phyloP scores from a whole-genome alignment of 108 stramenopile genomes.

The Skeletonema grethae region DNA sequence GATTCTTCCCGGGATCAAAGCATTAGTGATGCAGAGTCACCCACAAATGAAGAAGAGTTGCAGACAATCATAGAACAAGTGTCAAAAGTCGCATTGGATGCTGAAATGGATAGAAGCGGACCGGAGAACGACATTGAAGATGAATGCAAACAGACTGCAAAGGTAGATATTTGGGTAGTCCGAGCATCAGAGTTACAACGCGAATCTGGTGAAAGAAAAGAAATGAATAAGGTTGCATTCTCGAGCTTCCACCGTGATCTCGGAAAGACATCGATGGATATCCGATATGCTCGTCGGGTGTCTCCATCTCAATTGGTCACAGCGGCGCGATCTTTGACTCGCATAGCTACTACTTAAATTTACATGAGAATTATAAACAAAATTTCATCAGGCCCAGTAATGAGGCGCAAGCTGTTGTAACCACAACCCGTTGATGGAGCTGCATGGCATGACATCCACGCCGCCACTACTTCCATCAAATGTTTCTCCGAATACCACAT shows the following conservation, averaged over 20 bases:
- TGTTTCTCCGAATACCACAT: conserved; percentile 82
- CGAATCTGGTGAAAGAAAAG: neutral
- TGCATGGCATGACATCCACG: conserved; percentile 83
- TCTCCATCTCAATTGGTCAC: conserved; percentile 25
- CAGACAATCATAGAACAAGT: conserved; percentile 40
- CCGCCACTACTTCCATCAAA: conserved; percentile 80
- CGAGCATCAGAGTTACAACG: neutral
- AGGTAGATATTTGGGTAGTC: conserved; percentile 39
- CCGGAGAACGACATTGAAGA: conserved; percentile 12
- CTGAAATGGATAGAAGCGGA: neutral
- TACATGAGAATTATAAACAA: neutral
- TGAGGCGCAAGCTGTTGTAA: conserved; percentile 96
- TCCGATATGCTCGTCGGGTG: conserved; percentile 37
- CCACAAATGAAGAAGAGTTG: conserved; percentile 11
- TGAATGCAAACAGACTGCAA: neutral
- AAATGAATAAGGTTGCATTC: neutral
- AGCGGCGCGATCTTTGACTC: conserved; percentile 8
- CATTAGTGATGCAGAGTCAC: neutral
- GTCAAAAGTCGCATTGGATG: conserved; percentile 21
- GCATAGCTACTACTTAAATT: neutral
- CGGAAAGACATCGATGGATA: conserved; percentile 26
- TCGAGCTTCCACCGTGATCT: conserved; percentile 25
- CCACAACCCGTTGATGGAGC: conserved; percentile 93
- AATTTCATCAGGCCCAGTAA: conserved; percentile 75
- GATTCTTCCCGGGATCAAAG: neutral